These are phyloP conservation scores for Arabis alpina DNA, from an alignment of 345 rosid genomes.

Conservation along the genomic window DNA sequence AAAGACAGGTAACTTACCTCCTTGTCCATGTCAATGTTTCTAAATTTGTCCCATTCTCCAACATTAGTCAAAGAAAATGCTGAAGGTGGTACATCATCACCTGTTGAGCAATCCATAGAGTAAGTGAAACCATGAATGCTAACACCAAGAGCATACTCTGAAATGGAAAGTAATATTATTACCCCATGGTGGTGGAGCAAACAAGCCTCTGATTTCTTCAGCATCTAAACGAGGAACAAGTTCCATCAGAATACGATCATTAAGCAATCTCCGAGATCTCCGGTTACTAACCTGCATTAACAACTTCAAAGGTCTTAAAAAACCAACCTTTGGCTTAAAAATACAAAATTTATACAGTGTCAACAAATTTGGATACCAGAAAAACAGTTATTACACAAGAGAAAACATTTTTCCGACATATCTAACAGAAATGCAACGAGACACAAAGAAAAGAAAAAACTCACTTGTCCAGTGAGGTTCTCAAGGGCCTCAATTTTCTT, in stretches of 20 bases:
- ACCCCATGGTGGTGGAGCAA: slow-evolving; percentile 99
- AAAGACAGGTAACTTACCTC: slow-evolving; percentile 54
- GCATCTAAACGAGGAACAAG: slow-evolving; percentile 95
- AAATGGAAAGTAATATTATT: slow-evolving; percentile 19
- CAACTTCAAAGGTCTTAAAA: too few species aligned
- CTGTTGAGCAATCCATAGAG: slow-evolving; percentile 49
- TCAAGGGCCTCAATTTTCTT: slow-evolving; percentile 92
- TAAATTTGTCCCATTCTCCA: slow-evolving; percentile 89
- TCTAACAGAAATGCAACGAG: not conserved
- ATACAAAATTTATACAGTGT: not conserved
- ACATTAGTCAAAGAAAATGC: slow-evolving; percentile 73
- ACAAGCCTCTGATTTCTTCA: slow-evolving; percentile 86
- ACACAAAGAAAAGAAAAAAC: slow-evolving; percentile 14
- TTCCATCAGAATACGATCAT: slow-evolving; percentile 92
- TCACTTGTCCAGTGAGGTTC: slow-evolving; percentile 78
- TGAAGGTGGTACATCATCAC: slow-evolving; percentile 83
- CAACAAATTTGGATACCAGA: not conserved
- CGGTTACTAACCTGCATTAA: slow-evolving; percentile 76
- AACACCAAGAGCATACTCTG: not conserved
- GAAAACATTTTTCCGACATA: not conserved
- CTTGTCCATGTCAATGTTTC: slow-evolving; percentile 98
- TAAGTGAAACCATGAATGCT: not conserved
- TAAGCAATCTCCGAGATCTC: slow-evolving; percentile 83
- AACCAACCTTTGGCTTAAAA: not conserved
- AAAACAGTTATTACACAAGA: not conserved